Evolutionary conservation across 2,329 filamentous ascomycete genomes (phyloP), one percentile per base, ranked within the genome.

Genomic region (Coniochaeta sp.): DNA sequence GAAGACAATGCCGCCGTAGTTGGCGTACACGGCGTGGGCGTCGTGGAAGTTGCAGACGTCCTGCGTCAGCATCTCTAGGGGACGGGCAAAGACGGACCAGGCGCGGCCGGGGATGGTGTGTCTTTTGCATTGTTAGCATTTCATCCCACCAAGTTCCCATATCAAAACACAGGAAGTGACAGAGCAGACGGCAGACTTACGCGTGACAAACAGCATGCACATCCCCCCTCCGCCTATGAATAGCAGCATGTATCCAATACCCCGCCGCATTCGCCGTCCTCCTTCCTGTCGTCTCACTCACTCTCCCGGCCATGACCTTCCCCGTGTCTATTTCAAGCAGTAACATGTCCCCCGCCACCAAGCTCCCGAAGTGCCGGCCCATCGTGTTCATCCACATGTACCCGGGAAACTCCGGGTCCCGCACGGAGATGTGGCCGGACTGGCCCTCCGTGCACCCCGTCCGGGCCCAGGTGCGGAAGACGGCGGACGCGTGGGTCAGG

Each of bases 31-130:
- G 12, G 79, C 74, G 59, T 85, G 63, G 5, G 79, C 77, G 16
- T 81, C 75, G 64, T 86, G 79, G 55, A 89, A 77, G 58, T 81
- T 81, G 60, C 78, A 81, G 3, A 84, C 77, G 63, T 83, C 86
- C 68, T 82, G 85, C 50, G 80, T 86, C 51, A 89, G 70, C 84
- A 89, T 89, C 54, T 88, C 85, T 18, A 89, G 70, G 1, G 78
- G 79, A 24, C 70, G 72, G 1, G 75, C 83, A 61, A 89, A 89
- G 1, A 75, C 73, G 50, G 77, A 80, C 83, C 84, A 89, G 1
- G 85, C 85, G 42, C 85, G 81, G 0, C 86, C 86, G 12, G 78
- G 75, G 40, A 45, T 45, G 20, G 38, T 73, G 74, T n/a, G 78
- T 80, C 63, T 89, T 86, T 3, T 35, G 33, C 33, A n/a, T n/a